Base-by-base conservation (phyloP, 1,284 basidiomycete species). In the Naganishia albida region DNA sequence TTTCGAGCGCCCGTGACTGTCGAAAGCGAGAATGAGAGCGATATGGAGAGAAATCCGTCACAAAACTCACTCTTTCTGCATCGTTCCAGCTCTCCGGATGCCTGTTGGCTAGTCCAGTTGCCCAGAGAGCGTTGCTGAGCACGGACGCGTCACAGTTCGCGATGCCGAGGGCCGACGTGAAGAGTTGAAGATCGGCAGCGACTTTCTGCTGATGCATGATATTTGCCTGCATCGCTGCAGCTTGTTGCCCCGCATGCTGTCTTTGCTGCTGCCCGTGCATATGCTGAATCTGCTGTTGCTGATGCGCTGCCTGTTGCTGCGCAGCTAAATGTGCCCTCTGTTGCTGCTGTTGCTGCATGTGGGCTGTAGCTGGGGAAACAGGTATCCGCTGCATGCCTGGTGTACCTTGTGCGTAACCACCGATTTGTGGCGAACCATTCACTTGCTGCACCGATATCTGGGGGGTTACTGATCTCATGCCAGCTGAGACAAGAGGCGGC, bases 251-350 rank as follows among this genome's bases (percentile, higher is more conserved):
- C 10, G 62, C 43, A 25, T 40, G 52, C 23, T 50, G 65, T 40
- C 53, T 54, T 25, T 64, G 62, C 15, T 67, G 60, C 26, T 65
- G 64, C 8, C 46, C 51, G 3, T 59, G 62, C 62, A 49, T 54
- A 50, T 60, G 55, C 34, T 34, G 34, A 34, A 34, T 34, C 34
- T 34, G 51, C 62, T 67, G 66, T 18, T 59, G 55, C 53, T 64
- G 62, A 3, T 67, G 66, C 6, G 54, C 63, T 23, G 50, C 38
- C 34, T 54, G 56, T 25, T 60, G 56, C 40, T 67, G 66, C 12
- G 63, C 66, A 7, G 53, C 59, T 38, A 67, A 23, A 18, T 62
- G 60, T 18, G 66, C 66, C 30, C 66, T 46, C n/a, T 67, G 66
- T 25, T 62, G 49, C 7, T 40, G 34, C 34, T 56, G 63, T 28